Conservation (phyloP, 2,329 filamentous ascomycete genomes). For the Arthrobotrys musiformis region DNA sequence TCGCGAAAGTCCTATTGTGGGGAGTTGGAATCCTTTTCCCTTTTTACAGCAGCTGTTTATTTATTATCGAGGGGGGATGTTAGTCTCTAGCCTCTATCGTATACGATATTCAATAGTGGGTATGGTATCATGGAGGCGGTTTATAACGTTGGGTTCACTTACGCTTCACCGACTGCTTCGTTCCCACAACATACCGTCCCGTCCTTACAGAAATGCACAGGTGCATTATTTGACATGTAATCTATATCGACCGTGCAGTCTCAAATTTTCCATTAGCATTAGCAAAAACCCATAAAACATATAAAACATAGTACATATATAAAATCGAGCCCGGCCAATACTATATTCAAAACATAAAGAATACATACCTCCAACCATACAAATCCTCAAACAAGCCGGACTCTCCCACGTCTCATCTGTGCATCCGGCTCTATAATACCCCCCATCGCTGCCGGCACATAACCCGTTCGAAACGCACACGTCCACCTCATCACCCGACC, state of each 20-base stretch:
- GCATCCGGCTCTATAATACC: conserved; percentile 55
- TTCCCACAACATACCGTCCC: neutral
- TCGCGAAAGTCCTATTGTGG: neutral
- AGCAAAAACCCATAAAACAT: neutral
- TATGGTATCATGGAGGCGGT: neutral
- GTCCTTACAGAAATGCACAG: neutral
- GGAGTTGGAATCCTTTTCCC: neutral
- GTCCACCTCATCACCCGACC: neutral
- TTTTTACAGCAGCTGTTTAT: neutral
- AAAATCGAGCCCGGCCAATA: too few species aligned
- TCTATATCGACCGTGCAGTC: neutral
- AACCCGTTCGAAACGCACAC: neutral
- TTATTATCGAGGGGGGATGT: too few species aligned
- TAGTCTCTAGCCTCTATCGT: neutral
- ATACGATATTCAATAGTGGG: too few species aligned
- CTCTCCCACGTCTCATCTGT: conserved; percentile 58
- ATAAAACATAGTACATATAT: too few species aligned
- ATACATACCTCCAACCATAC: conserved; percentile 8
- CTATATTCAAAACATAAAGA: too few species aligned
- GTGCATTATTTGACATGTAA: neutral
- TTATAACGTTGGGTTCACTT: neutral
- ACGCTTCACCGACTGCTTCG: neutral
- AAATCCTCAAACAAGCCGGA: conserved; percentile 56
- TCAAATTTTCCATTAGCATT: neutral
- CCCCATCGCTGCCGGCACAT: neutral